Evolutionary conservation across 495 filamentous ascomycete species (phyloP), one percentile per base, ranked within the genome.

Genomic region (Patellaria atrata): DNA sequence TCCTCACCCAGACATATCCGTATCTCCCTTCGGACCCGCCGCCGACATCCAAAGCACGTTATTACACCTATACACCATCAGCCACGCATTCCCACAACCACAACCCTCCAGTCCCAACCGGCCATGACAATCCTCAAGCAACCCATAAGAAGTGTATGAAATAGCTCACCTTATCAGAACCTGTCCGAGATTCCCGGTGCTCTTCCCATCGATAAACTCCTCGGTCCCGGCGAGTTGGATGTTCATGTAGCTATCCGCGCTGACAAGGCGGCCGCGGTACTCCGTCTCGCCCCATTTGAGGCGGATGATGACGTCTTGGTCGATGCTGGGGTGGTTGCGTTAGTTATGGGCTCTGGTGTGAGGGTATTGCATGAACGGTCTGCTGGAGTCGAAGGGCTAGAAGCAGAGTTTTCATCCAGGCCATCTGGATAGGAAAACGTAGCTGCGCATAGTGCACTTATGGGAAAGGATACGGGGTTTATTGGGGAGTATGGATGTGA

Each of bases 201-300:
- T 76, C 69, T 89, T 83, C 35, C 79, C 81, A 59, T 89, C 76
- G 44, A 94, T 77, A 61, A 71, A 93, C 53, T 96, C 91, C 61
- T 91, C 82, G 30, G 89, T 83, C 48, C 77, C 73, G 48, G 70
- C 70, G 33, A 97, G 70, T 59, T 94, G 81, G 42, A 97, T 74
- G 63, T 97, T 97, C 86, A 97, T 94, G 70, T 96, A 97, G 49
- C 79, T 85, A 63, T 97, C 89, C 45, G 93, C 80, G 60, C 71
- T 80, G 47, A 96, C 82, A 35, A 97, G 71, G 27, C 68, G 71
- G 45, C 89, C 89, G 54, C 82, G 83, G 70, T 96, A 97, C 61
- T 96, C 91, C 21, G 83, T 89, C 53, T 93, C 75, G 46, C 83
- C 84, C 89, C 89, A 97, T 68, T 97, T 97, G 19, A 97, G 72